Base-by-base conservation (phyloP, 805 yeast genomes). In the Myxozyma melibiosi region DNA sequence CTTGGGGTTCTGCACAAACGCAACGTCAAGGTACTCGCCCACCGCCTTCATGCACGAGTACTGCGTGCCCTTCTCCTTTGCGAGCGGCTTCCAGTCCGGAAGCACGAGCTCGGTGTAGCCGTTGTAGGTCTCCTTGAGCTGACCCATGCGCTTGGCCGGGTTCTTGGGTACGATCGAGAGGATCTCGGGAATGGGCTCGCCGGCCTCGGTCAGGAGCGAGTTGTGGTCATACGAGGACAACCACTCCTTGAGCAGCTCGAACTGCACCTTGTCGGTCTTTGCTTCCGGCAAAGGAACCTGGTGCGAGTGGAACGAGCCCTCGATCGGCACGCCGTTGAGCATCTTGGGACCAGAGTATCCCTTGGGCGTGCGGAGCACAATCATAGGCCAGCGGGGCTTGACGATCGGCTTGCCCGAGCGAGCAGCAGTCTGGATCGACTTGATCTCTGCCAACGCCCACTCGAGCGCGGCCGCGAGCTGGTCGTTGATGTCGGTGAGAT, bases 291-390 rank as follows among this genome's bases (percentile, higher is more conserved):
- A 52, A 8, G 65, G 65, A n/a, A 62, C 64, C 57, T 62, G 65
- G 34, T 62, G 65, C 18, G 65, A 55, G 55, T 50, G 65, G 57
- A 50, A 62, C 13, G 60, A 56, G n/a, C 65, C 65, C 45, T 59
- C 65, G 40, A 62, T 42, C 7, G 61, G 61, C 24, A 27, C 53
- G 35, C 60, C 64, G 27, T 60, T 30, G 50, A 60, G 57, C 30
- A 20, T 24, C 55, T 60, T 59, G 18, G 65, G 65, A 14, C 65
- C 64, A 22, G 62, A 55, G 52, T 49, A 59, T 3, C 65, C 65
- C 53, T 62, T 62, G 11, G 65, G 65, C 7, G 65, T 56, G 25
- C 64, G 65, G 24, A 62, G 62, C n/a, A 62, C 59, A 24, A 62
- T 56, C 62, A 62, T 56, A 42, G 65, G 65, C 62, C 61, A 62